phyloP scores from a whole-genome alignment of 2,329 filamentous ascomycete species.

The Arachnopeziza araneosa region DNA sequence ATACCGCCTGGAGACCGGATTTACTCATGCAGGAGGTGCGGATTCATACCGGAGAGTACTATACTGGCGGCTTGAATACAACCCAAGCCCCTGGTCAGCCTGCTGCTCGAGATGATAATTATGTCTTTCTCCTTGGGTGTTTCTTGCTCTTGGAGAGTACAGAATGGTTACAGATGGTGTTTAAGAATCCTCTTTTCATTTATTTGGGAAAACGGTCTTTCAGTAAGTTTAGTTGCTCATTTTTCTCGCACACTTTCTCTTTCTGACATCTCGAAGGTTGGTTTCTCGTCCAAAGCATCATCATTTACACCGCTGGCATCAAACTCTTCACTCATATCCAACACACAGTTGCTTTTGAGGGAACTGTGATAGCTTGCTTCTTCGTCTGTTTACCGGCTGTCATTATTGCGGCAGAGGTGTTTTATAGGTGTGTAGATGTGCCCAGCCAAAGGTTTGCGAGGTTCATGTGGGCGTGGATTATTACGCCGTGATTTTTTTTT shows the following conservation, averaged over 20 bases:
- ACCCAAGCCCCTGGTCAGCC: slow-evolving; percentile 31
- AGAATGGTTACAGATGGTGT: slow-evolving; percentile 31
- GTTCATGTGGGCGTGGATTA: no score
- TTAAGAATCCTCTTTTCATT: slow-evolving; percentile 32
- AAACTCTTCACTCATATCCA: slow-evolving; percentile 26
- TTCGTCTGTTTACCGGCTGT: slow-evolving; percentile 5
- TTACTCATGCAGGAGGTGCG: no score
- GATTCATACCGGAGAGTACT: slow-evolving; percentile 36
- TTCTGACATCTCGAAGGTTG: slow-evolving; percentile 30
- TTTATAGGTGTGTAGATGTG: slow-evolving; percentile 12
- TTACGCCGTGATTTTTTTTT: no score
- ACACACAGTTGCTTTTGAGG: not conserved
- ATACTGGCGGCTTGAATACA: slow-evolving; percentile 32
- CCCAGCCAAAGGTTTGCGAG: slow-evolving; percentile 8
- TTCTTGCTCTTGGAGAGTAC: slow-evolving; percentile 37
- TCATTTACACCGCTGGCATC: slow-evolving; percentile 39
- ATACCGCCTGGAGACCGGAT: no score
- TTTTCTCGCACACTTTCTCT: no score
- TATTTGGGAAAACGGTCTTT: slow-evolving; percentile 38
- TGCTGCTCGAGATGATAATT: slow-evolving; percentile 38
- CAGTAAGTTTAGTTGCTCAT: no score
- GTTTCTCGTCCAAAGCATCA: slow-evolving; percentile 36
- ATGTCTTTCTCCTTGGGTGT: slow-evolving; percentile 38
- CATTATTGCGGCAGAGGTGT: slow-evolving; percentile 7
- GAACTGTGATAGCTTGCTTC: slow-evolving; percentile 3